Evolutionary conservation across 1,284 basidiomycete species (phyloP), one percentile per base, ranked within the genome.

Genomic region (Naganishia cerealis): DNA sequence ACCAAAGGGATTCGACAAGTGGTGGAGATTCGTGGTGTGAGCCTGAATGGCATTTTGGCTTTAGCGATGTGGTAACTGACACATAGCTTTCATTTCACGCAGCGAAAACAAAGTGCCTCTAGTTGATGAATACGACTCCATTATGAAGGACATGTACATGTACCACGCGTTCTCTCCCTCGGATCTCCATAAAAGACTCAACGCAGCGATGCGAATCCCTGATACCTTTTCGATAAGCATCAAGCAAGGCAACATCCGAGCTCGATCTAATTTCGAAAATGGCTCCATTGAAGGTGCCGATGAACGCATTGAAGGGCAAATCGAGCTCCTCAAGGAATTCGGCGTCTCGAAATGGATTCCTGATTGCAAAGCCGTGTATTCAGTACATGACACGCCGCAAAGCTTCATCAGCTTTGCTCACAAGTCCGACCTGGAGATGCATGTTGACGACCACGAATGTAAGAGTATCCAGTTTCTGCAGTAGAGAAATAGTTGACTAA

Each of bases 181-280:
- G 1, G 87, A 88, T 74, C 85, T 88, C 59, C 86, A 85, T 63
- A 83, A 85, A 71, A 83, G 85, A 61, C 86, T 88, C 48, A 79
- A 83, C 2, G 63, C 58, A 16, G 71, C 75, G 13, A 56, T 43
- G 24, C 3, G 9, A 1, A 39, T 54, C 3, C 46, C 38, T 33
- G 71, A 74, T 61, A 73, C 73, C 15, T 77, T 73, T 65, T 72
- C 72, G 7, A 57, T 79, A 21, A 62, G 67, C 0, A 66, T 78
- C 58, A 69, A 70, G 33, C 36, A 66, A 24, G 76, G 76, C 18
- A 70, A 71, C 3, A 57, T 76, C 13, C 70, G 72, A 24, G 72
- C 72, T 0, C 65, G 67, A 15, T 36, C 67, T 9, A 73, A 58
- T 3, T 75, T 71, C 18, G 77, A 78, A 36, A 57, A 54, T 36